Percentiles rank a stretch among this genome's conserved stretches.
phyloP scores from a whole-genome alignment of 2,329 filamentous ascomycete species.

The Calonectria fujianensis region DNA sequence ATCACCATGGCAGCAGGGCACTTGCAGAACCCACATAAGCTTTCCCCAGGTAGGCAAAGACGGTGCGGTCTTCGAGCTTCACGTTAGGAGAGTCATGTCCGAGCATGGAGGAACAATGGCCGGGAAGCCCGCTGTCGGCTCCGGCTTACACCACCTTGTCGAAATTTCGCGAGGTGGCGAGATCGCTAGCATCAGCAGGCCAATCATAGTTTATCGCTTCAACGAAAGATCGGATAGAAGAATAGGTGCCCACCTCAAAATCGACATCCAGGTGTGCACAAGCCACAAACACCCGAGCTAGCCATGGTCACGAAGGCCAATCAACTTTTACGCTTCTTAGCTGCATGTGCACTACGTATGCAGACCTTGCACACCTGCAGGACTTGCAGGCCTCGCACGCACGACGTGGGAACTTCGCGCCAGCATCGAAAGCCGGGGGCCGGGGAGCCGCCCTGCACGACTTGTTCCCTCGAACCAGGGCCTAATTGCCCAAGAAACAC shows the following conservation, averaged over 20 bases:
- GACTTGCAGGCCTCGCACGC: constrained; percentile 23
- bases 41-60: constrained; percentile 30
- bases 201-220: constrained; percentile 46
- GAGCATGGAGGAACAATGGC: constrained; percentile 29
- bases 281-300: constrained; percentile 46
- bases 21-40: constrained; percentile 24
- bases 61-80: constrained; percentile 31
- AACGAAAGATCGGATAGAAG: constrained; percentile 44
- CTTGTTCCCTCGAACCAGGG: constrained; percentile 13
- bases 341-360: constrained; percentile 47
- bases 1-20: constrained; percentile 31
- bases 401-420: constrained; percentile 19
- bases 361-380: constrained; percentile 5
- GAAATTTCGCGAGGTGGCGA: constrained; percentile 52
- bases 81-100: constrained; percentile 47
- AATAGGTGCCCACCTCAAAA: constrained; percentile 51
- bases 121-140: constrained; percentile 50
- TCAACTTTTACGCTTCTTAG: constrained; percentile 46
- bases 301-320: constrained; percentile 45
- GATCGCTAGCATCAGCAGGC: constrained; percentile 32
- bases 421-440: constrained; percentile 15
- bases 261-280: constrained; percentile 44
- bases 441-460: constrained; percentile 30
- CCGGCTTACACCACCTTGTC: constrained; percentile 39
- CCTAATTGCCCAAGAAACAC: constrained; percentile 12